Evolutionary conservation across 2,329 filamentous ascomycete species (phyloP).

Genomic region (Pyrenophora teres): DNA sequence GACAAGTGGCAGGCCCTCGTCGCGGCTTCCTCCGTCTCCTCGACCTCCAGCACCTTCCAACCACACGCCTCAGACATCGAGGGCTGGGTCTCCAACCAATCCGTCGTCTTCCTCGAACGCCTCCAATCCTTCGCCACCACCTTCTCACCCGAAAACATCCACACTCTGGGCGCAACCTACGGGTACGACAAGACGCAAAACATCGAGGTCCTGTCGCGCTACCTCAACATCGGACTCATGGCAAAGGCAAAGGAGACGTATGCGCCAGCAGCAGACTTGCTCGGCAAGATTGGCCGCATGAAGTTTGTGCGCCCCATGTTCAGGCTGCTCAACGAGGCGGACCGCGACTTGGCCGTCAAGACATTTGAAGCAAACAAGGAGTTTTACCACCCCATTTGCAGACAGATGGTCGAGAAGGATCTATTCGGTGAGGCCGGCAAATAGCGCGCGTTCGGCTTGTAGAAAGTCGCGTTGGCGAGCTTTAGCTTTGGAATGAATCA

Average conservation of each 20-base stretch:
- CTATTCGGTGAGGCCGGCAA: slow-evolving; percentile 55
- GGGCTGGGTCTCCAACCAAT: slow-evolving; percentile 81
- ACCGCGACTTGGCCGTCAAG: slow-evolving; percentile 73
- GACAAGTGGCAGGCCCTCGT: slow-evolving; percentile 73
- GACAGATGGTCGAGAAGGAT: slow-evolving; percentile 80
- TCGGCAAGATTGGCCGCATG: slow-evolving; percentile 88
- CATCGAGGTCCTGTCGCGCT: slow-evolving; percentile 82
- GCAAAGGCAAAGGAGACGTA: slow-evolving; percentile 73
- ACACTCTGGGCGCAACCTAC: slow-evolving; percentile 76
- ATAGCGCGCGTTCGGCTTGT: background rate
- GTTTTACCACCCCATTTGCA: slow-evolving; percentile 95
- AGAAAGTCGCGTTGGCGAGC: too few relatives aligned
- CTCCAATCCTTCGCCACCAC: slow-evolving; percentile 70
- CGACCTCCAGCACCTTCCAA: slow-evolving; percentile 50
- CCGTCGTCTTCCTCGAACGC: slow-evolving; percentile 85
- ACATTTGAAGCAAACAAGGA: slow-evolving; percentile 87
- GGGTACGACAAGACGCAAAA: slow-evolving; percentile 73
- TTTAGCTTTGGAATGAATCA: too few relatives aligned
- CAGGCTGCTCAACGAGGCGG: slow-evolving; percentile 72
- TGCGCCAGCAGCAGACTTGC: slow-evolving; percentile 70
- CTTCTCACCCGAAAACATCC: slow-evolving; percentile 68
- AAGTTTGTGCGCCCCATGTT: slow-evolving; percentile 93
- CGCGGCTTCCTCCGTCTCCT: slow-evolving; percentile 13
- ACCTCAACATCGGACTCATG: slow-evolving; percentile 77
- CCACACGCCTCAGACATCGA: slow-evolving; percentile 72